Conservation (phyloP, 768 basidiomycete species). For the Amanita fuliginea region DNA sequence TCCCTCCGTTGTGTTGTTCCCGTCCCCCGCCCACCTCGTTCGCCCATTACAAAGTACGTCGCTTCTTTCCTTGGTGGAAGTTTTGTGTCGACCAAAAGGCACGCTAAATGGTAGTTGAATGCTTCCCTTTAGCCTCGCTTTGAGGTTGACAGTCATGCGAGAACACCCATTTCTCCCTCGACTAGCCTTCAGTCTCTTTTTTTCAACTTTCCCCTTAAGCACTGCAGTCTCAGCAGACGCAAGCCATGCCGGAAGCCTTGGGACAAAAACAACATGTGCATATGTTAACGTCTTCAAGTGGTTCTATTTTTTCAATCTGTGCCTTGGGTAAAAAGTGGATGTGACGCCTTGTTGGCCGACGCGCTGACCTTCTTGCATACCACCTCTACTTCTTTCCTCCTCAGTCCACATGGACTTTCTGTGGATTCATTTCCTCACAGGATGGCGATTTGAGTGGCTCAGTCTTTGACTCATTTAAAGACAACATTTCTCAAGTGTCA, state of each 20-base stretch:
- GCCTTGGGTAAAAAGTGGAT: conserved; percentile 57
- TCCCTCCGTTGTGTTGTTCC: no score
- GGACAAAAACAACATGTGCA: conserved; percentile 51
- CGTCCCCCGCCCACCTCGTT: no score
- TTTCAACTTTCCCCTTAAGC: conserved; percentile 1
- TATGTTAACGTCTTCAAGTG: conserved; percentile 43
- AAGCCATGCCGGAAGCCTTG: conserved; percentile 32
- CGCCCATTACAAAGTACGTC: no score
- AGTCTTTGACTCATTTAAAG: no score
- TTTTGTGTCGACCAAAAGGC: no score
- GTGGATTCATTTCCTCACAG: no score
- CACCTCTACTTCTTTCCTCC: conserved; percentile 9
- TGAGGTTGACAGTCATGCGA: no score
- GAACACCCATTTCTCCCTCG: conserved; percentile 24
- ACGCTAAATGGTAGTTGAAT: no score
- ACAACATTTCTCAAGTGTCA: no score
- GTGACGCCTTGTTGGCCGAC: conserved; percentile 36
- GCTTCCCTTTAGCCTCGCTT: no score
- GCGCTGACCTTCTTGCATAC: conserved; percentile 5
- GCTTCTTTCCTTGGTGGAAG: no score
- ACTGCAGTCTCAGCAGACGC: conserved; percentile 13
- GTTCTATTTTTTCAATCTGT: conserved; percentile 37
- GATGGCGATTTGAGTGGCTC: no score
- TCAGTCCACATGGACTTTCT: conserved; percentile 10
- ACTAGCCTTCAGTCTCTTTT: conserved; percentile 4